Evolutionary conservation across 345 rosid genomes (phyloP).

Genomic region (Camelina sativa): DNA sequence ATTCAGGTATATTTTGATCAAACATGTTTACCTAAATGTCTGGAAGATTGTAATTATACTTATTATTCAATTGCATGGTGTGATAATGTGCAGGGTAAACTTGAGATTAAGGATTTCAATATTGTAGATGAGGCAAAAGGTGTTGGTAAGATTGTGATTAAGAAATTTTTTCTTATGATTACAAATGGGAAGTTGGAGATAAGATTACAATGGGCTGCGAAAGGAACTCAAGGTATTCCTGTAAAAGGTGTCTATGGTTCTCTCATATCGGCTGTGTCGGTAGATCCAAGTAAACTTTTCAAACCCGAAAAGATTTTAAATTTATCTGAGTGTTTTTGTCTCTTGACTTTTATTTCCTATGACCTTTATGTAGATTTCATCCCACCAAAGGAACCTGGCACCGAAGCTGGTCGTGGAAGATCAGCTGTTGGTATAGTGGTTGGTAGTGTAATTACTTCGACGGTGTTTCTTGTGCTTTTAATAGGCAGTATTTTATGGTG

Average conservation of each 20-base stretch:
- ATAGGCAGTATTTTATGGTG: slow-evolving; percentile 52
- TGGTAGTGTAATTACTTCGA: slow-evolving; percentile 40
- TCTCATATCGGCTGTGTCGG: slow-evolving; percentile 63
- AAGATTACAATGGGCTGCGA: slow-evolving; percentile 62
- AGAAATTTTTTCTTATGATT: slow-evolving; percentile 37
- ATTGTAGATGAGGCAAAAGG: slow-evolving; percentile 58
- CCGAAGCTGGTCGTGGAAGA: slow-evolving; percentile 13
- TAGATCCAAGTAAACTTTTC: slow-evolving; percentile 44
- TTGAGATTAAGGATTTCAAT: slow-evolving; percentile 56
- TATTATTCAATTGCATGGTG: background rate
- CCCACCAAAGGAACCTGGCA: slow-evolving; percentile 31
- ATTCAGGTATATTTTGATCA: slow-evolving; percentile 54
- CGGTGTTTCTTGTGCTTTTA: slow-evolving; percentile 38
- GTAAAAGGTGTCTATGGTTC: slow-evolving; percentile 54
- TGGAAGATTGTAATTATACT: slow-evolving; percentile 9
- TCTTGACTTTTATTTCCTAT: background rate
- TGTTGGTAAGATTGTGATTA: slow-evolving; percentile 46
- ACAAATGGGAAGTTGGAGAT: slow-evolving; percentile 51
- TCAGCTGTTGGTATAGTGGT: slow-evolving; percentile 35
- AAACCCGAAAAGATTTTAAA: slow-evolving; percentile 2
- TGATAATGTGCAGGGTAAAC: slow-evolving; percentile 50
- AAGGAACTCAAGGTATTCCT: slow-evolving; percentile 58
- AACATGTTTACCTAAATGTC: background rate
- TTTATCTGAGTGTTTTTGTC: background rate
- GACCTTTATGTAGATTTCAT: slow-evolving; percentile 31